Evolutionary conservation across 2,329 filamentous ascomycete species (phyloP), one percentile per base, ranked within the genome.

Genomic region (Nemania sp.): DNA sequence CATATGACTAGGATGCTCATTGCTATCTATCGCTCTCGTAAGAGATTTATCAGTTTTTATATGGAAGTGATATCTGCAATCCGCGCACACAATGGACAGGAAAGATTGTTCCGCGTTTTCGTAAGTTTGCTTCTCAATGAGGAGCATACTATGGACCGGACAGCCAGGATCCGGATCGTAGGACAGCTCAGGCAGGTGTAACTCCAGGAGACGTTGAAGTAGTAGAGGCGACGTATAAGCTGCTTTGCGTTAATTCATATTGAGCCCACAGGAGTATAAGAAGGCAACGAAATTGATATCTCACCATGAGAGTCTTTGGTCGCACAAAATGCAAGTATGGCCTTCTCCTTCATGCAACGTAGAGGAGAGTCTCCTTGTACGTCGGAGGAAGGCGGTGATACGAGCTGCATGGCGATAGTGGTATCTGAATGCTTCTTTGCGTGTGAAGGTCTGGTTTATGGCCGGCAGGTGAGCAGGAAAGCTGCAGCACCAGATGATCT

Each of bases 41-140:
- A 48, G 43, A 14, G 47, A 45, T 15, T 57, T 56, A 36, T 64
- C 54, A 34, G 56, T 56, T 19, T 57, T 61, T 23, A 70, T 47
- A 19, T 68, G 64, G 43, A 69, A 70, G 43, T 70, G 68, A 41
- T 63, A 54, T 7, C 57, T 64, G 20, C 68, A 70, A 11, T 58
- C 53, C 6, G 46, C 53, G 50, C 68, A 70, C 14, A 69, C 42
- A 19, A 60, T 52, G 3, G 68, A 70, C 12, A 68, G 46, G 20
- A 67, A 65, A 19, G 26, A 45, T 2, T 50, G 31, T 8, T 59
- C 41, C 3, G 42, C 17, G 9, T 42, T 41, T 14, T 46, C 33
- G 19, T 54, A 61, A 17, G 61, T 57, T 24, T 68, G 66, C 5
- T 51, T 51, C 14, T 45, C 37, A 15, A 64, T 49, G 19, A 63